Evolutionary conservation across 2,329 filamentous ascomycete species (phyloP).

Genomic region (Scopulariopsis brevicaulis): DNA sequence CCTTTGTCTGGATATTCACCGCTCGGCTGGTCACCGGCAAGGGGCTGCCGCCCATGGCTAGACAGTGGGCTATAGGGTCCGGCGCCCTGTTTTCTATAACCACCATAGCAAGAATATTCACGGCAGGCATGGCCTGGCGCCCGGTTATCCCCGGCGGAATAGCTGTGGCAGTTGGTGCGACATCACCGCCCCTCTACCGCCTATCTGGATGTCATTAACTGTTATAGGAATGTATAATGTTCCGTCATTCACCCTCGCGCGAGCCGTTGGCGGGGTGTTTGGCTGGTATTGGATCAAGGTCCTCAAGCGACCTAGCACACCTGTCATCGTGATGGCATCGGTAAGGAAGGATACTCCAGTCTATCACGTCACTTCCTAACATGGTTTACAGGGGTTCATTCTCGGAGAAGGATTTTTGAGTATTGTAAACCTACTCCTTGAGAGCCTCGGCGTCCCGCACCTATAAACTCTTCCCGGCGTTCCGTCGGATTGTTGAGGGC

Average conservation of each 20-base stretch:
- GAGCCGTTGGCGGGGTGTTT: slow-evolving; percentile 65
- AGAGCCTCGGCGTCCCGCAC: slow-evolving; percentile 67
- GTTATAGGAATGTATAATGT: slow-evolving; percentile 88
- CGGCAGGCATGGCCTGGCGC: slow-evolving; percentile 50
- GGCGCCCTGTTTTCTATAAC: slow-evolving; percentile 61
- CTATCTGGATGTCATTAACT: not conserved
- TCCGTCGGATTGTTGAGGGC: no score
- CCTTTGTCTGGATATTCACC: slow-evolving; percentile 96
- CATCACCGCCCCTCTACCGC: not conserved
- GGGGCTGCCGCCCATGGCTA: slow-evolving; percentile 74
- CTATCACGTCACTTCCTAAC: not conserved
- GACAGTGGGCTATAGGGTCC: slow-evolving; percentile 66
- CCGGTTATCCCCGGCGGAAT: slow-evolving; percentile 81
- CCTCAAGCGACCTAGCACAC: slow-evolving; percentile 49
- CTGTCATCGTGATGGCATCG: slow-evolving; percentile 77
- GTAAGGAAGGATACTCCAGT: slow-evolving; percentile 23
- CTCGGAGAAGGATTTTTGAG: slow-evolving; percentile 86
- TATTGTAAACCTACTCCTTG: slow-evolving; percentile 77
- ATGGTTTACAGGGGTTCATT: slow-evolving; percentile 57
- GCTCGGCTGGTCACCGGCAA: slow-evolving; percentile 85
- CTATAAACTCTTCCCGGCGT: slow-evolving; percentile 18
- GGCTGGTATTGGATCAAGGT: slow-evolving; percentile 66
- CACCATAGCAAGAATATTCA: slow-evolving; percentile 59
- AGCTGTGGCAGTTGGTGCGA: slow-evolving; percentile 76
- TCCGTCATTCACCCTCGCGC: slow-evolving; percentile 85